A percentile compares a stretch with the other conserved stretches of the same genome.
Conservation (phyloP, 192 early-diverging fungal genomes). For the Gaertneriomyces semiglobifer region DNA sequence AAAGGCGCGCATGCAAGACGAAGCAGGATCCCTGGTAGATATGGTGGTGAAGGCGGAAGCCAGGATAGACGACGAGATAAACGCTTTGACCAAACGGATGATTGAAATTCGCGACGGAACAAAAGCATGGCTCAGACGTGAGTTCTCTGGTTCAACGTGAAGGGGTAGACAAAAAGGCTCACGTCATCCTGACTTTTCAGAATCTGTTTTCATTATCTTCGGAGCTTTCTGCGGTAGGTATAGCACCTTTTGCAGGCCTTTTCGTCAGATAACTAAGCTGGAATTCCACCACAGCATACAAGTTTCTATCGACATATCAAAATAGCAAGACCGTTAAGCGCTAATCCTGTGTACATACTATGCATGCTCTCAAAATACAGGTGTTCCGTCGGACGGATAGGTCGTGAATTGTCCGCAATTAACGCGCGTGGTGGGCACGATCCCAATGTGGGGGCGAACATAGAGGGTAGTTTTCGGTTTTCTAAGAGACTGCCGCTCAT, state of each 20-base stretch:
- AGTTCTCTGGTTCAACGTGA: neutral
- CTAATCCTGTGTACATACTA: too few species aligned
- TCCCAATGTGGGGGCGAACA: too few species aligned
- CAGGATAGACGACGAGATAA: conserved; percentile 42
- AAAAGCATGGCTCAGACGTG: conserved; percentile 24
- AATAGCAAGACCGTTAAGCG: too few species aligned
- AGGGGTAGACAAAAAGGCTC: neutral
- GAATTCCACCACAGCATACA: too few species aligned
- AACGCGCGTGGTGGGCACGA: too few species aligned
- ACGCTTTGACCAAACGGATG: conserved; percentile 29
- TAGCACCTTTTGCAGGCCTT: neutral
- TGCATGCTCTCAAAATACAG: too few species aligned
- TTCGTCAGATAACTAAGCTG: too few species aligned
- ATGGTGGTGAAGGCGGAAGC: conserved; percentile 32
- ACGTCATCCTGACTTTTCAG: neutral
- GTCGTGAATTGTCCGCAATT: too few species aligned
- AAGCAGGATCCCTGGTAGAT: conserved; percentile 52
- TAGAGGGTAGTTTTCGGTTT: too few species aligned
- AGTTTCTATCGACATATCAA: too few species aligned
- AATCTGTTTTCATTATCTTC: neutral
- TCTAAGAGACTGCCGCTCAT: too few species aligned
- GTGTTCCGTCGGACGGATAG: neutral
- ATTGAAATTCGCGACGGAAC: conserved; percentile 27
- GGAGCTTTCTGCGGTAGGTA: neutral
- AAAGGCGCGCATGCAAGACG: conserved; percentile 81